These are phyloP conservation scores for Clitocybe nebularis DNA, from an alignment of 1,284 basidiomycete species.

Conservation along the genomic window DNA sequence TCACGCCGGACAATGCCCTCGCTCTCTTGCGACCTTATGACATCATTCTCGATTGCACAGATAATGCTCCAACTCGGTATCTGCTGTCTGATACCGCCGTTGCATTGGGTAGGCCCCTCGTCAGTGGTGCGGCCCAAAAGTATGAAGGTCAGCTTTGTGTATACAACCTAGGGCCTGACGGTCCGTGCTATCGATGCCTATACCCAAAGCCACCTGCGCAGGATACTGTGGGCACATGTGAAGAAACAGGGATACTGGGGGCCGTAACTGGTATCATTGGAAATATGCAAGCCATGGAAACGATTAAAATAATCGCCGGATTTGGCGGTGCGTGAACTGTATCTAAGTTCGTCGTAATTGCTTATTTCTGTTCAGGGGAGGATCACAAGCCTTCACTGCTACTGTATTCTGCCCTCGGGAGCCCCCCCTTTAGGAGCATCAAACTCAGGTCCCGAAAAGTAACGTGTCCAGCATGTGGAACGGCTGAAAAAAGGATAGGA, in stretches of 20 bases:
- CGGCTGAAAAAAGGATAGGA: slow-evolving; percentile 37
- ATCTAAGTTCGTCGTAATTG: background rate
- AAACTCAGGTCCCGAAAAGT: slow-evolving; percentile 69
- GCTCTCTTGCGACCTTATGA: slow-evolving; percentile 62
- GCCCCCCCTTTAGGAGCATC: slow-evolving; percentile 77
- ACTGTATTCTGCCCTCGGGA: slow-evolving; percentile 68
- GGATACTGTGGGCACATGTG: slow-evolving; percentile 72
- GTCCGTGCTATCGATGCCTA: slow-evolving; percentile 94
- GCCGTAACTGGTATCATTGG: slow-evolving; percentile 91
- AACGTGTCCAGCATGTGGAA: slow-evolving; percentile 62
- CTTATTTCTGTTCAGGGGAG: slow-evolving; percentile 20
- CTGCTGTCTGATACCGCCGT: slow-evolving; percentile 92
- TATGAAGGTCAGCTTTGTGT: slow-evolving; percentile 88
- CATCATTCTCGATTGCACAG: slow-evolving; percentile 92
- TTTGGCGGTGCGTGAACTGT: slow-evolving; percentile 53
- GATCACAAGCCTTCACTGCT: slow-evolving; percentile 62
- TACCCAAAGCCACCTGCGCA: slow-evolving; percentile 76
- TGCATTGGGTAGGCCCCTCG: slow-evolving; percentile 69
- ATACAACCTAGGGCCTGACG: slow-evolving; percentile 64
- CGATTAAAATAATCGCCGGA: slow-evolving; percentile 79
- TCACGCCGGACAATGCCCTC: slow-evolving; percentile 61
- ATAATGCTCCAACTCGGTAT: slow-evolving; percentile 91
- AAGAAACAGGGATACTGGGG: slow-evolving; percentile 90
- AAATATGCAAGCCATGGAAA: slow-evolving; percentile 86
- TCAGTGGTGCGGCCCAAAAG: slow-evolving; percentile 91